These are phyloP conservation scores for Xylaria polymorpha DNA, from an alignment of 2,329 filamentous ascomycete species.

Conservation along the genomic window DNA sequence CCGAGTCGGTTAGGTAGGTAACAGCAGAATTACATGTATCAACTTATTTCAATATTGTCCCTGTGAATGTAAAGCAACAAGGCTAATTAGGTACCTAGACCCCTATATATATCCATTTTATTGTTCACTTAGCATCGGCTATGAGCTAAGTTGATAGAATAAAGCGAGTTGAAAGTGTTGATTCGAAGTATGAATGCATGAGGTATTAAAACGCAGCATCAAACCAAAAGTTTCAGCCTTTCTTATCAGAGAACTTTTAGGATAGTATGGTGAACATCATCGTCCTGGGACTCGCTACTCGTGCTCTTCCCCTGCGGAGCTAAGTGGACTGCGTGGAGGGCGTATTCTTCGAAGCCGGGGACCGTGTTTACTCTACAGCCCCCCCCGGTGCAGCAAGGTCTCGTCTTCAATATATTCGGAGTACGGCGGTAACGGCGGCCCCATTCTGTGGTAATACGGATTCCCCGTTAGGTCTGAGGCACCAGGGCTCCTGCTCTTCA, in stretches of 20 bases:
- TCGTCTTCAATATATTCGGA: slow-evolving; percentile 31
- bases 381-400: slow-evolving; percentile 8
- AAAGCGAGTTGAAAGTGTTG: too few species aligned
- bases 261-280: slow-evolving; percentile 2
- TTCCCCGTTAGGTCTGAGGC: slow-evolving; percentile 3
- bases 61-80: too few species aligned
- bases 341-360: slow-evolving; percentile 19
- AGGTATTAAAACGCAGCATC: too few species aligned
- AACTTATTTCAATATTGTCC: too few species aligned
- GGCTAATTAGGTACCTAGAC: too few species aligned
- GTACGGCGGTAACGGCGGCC: slow-evolving; percentile 14
- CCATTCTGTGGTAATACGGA: not conserved
- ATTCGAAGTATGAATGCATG: too few species aligned
- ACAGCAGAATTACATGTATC: slow-evolving; percentile 3
- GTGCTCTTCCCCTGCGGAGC: not conserved
- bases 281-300: slow-evolving; percentile 14
- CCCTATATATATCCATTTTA: too few species aligned
- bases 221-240: too few species aligned
- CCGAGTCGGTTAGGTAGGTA: not conserved
- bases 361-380: not conserved
- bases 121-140: too few species aligned
- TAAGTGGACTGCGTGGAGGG: not conserved
- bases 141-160: too few species aligned
- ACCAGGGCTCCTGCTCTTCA: slow-evolving; percentile 5
- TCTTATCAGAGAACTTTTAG: slow-evolving; percentile 1